Percentiles rank a stretch among this genome's conserved stretches.
Conservation (phyloP, 805 yeast species). For the Wickerhamomyces subpelliculosus region DNA sequence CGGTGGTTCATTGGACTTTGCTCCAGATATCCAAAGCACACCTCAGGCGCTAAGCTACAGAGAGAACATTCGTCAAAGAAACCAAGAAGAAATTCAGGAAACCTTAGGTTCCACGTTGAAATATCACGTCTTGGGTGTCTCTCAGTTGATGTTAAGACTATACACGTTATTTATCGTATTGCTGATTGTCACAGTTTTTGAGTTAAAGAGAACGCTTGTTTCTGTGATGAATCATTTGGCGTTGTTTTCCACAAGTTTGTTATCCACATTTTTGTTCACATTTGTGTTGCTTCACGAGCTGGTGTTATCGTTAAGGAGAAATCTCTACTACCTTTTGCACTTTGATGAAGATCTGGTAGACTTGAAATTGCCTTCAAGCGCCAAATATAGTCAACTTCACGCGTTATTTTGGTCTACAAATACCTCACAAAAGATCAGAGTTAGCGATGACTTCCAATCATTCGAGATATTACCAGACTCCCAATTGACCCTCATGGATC, state of each 20-base stretch:
- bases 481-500: too few species aligned
- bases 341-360: not conserved
- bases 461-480: not conserved
- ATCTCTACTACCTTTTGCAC: not conserved
- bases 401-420: not conserved
- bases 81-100: not conserved
- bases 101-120: not conserved
- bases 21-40: too few species aligned
- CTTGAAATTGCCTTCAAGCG: not conserved
- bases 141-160: not conserved
- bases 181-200: not conserved
- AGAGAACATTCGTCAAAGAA: too few species aligned
- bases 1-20: too few species aligned
- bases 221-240: not conserved
- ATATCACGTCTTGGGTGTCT: not conserved
- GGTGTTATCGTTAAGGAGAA: not conserved
- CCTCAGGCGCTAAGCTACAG: too few species aligned
- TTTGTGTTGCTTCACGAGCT: not conserved
- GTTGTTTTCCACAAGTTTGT: not conserved
- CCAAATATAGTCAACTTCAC: not conserved
- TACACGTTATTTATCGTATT: not conserved
- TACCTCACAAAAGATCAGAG: not conserved
- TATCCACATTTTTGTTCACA: not conserved
- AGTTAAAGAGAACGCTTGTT: not conserved
- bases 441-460: conserved; percentile 1